Base-by-base conservation (phyloP, 2,329 filamentous ascomycete species). In the Blastomyces gilchristii region DNA sequence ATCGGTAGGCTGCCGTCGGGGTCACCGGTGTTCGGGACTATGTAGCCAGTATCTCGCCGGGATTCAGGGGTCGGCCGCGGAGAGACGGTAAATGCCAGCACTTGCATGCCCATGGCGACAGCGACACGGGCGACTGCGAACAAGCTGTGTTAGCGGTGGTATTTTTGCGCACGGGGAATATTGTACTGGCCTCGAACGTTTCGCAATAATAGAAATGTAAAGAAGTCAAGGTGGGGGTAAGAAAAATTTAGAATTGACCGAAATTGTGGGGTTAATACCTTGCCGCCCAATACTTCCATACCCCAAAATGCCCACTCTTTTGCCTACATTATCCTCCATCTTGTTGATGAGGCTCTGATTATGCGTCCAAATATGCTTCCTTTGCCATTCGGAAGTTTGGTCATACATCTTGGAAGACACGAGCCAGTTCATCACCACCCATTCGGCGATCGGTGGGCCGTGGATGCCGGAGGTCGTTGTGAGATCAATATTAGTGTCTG, bases 41-140 rank as follows among this genome's bases (percentile, higher is more conserved):
- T 83, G 75, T 87, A 93, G 6, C 85, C 83, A 16, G 76, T 71
- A 73, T 93, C 88, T 37, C 75, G 78, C 54, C 82, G 82, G 0
- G 85, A 87, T 62, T 86, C 85, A 0, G 85, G 82, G 0, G 88
- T 90, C 9, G 78, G 72, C n/a, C 87, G 85, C 0, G 87, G 83
- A 56, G 66, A 67, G 49, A 63, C 58, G 37, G 58, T 66, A 65
- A 65, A 69, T 58, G 65, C 67, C 56, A 69, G 80, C 0, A 93
- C 83, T 37, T 85, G 80, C 82, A 90, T 87, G 22, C 89, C 89
- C 68, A 90, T 74, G 1, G 87, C 86, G 16, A 79, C 79, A 12
- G 83, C 83, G 2, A 90, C 80, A 34, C 79, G 78, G 43, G 79
- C 83, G 50, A 82, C 81, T 82, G 66, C 63, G 25, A 11, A 12